Evolutionary conservation across 768 basidiomycete species (phyloP).

Genomic region (Mycena floridula): DNA sequence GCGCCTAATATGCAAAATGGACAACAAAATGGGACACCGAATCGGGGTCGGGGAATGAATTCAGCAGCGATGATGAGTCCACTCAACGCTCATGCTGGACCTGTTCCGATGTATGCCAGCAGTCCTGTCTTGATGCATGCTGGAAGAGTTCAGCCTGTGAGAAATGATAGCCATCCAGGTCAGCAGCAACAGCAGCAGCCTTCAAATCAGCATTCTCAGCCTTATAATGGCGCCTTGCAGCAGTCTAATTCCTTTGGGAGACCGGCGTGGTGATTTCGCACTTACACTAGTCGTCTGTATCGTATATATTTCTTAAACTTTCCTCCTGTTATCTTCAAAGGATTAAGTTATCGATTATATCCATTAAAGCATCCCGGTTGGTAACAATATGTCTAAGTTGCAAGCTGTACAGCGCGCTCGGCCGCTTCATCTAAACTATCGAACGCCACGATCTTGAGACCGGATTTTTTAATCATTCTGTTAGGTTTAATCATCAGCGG

Average conservation of each 20-base stretch:
- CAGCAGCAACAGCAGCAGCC: background rate
- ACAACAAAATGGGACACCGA: conserved; percentile 30
- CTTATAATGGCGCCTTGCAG: background rate
- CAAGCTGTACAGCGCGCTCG: conserved; percentile 68
- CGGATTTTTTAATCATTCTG: conserved; percentile 91
- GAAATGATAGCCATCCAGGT: background rate
- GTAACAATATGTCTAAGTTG: conserved; percentile 45
- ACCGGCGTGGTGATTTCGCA: background rate
- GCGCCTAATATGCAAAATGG: conserved; percentile 36
- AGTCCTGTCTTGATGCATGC: conserved; percentile 63
- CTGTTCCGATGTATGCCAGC: conserved; percentile 52
- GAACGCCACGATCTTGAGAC: conserved; percentile 88
- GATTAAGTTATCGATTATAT: no score
- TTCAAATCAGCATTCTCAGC: background rate
- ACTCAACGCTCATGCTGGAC: conserved; percentile 53
- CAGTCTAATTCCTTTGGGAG: background rate
- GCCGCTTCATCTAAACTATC: conserved; percentile 93
- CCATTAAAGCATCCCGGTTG: no score
- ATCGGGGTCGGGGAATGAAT: conserved; percentile 44
- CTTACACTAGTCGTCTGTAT: no score
- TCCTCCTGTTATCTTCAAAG: no score
- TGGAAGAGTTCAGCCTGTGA: background rate
- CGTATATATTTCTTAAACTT: no score
- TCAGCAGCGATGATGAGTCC: conserved; percentile 61
- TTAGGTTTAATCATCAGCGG: conserved; percentile 12